These are phyloP conservation scores for Russula ochroleuca DNA, from an alignment of 768 basidiomycete genomes.

Conservation along the genomic window DNA sequence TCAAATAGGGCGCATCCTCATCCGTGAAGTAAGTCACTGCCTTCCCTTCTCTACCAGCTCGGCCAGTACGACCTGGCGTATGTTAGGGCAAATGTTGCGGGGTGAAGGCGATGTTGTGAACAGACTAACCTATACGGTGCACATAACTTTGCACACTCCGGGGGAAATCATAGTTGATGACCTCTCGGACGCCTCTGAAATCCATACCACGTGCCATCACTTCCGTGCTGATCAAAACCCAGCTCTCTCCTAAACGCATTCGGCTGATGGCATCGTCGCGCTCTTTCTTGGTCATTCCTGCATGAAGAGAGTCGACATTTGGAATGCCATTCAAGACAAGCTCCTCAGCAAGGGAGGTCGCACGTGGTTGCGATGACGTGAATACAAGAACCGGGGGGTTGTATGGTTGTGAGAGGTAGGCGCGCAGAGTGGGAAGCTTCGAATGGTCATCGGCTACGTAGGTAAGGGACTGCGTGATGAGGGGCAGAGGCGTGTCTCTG, in stretches of 20 bases:
- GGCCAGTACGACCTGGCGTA: constrained; percentile 78
- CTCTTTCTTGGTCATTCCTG: constrained; percentile 82
- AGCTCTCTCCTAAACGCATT: constrained; percentile 87
- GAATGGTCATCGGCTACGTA: constrained; percentile 93
- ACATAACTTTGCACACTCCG: constrained; percentile 93
- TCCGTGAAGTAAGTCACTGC: constrained; percentile 96
- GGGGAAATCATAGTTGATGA: constrained; percentile 97
- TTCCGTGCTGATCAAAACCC: constrained; percentile 95
- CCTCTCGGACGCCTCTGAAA: constrained; percentile 89
- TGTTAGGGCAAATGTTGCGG: constrained; percentile 10
- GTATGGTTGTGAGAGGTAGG: constrained; percentile 75
- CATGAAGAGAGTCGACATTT: constrained; percentile 88
- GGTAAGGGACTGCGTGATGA: constrained; percentile 82
- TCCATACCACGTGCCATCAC: constrained; percentile 99
- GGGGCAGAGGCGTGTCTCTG: constrained; percentile 90
- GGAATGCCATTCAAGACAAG: constrained; percentile 71
- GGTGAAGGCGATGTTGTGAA: background rate
- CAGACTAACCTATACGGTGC: constrained; percentile 76
- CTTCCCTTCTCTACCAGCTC: constrained; percentile 87
- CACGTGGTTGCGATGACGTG: constrained; percentile 83
- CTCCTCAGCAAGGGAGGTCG: constrained; percentile 74
- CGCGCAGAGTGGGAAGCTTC: constrained; percentile 85
- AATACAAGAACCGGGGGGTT: constrained; percentile 91
- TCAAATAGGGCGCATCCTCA: constrained; percentile 86
- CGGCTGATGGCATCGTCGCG: constrained; percentile 78